phyloP scores from a whole-genome alignment of 306 rosid species.

The Styphnolobium japonicum region DNA sequence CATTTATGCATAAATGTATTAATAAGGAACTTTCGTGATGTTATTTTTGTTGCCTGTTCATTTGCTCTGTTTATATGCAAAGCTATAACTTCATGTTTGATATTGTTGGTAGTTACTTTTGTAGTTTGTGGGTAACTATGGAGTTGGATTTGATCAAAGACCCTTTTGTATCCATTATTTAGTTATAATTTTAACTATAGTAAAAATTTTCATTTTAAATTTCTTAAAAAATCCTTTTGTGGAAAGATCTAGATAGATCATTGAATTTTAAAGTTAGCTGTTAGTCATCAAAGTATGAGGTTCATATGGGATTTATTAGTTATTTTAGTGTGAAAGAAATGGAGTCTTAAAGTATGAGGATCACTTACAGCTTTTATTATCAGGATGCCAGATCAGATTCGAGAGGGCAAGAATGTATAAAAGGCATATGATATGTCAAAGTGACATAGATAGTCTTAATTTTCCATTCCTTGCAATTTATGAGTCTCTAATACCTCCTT shows the following conservation, averaged over 20 bases:
- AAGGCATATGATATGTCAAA: slow-evolving; percentile 44
- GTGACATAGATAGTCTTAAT: slow-evolving; percentile 52
- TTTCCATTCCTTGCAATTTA: slow-evolving; percentile 46
- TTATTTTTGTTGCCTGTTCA: no score
- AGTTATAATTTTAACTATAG: neutral
- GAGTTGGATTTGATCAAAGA: neutral
- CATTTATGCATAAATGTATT: no score
- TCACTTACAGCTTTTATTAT: slow-evolving; percentile 13
- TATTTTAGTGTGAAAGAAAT: neutral
- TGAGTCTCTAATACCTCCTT: slow-evolving; percentile 53
- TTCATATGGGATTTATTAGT: no score
- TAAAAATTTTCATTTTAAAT: neutral
- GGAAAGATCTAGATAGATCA: neutral
- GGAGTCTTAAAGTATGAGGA: neutral
- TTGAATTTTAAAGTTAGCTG: neutral
- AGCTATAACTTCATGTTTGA: no score
- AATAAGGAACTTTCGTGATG: no score
- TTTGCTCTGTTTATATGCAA: no score
- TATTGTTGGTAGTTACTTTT: neutral
- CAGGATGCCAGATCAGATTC: slow-evolving; percentile 55
- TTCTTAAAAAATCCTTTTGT: neutral
- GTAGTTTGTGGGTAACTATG: neutral
- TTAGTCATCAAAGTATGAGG: neutral
- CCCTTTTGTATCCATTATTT: neutral
- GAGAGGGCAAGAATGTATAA: slow-evolving; percentile 48